Conservation (phyloP, 345 rosid genomes). For the Fremontodendron californicum region DNA sequence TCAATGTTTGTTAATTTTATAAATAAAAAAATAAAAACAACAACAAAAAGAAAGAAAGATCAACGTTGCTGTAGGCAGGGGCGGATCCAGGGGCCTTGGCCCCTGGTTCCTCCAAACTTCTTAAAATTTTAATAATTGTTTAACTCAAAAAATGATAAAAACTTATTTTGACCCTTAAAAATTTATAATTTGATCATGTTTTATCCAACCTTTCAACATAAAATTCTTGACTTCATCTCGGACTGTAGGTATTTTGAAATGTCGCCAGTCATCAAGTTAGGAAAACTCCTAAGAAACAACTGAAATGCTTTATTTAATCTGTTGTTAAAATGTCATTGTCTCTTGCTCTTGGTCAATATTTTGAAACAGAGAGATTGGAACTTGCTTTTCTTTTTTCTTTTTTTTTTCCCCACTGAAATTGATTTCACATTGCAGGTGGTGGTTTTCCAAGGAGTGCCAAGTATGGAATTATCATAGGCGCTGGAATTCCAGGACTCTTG, state of each 20-base stretch:
- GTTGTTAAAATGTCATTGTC: neutral
- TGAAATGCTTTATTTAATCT: neutral
- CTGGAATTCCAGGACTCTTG: conserved; percentile 45
- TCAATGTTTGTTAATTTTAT: too few relatives aligned
- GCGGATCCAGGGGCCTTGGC: too few relatives aligned
- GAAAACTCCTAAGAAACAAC: neutral
- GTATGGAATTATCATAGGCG: conserved; percentile 44
- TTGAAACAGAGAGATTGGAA: neutral
- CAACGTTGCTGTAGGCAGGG: neutral
- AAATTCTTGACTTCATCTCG: too few relatives aligned
- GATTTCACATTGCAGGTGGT: neutral
- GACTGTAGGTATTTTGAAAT: too few relatives aligned
- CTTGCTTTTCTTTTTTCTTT: too few relatives aligned
- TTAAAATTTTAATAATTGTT: too few relatives aligned
- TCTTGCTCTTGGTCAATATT: neutral
- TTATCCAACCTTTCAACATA: too few relatives aligned
- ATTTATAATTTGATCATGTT: too few relatives aligned
- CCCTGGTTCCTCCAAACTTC: too few relatives aligned
- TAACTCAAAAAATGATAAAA: too few relatives aligned
- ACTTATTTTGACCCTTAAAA: too few relatives aligned
- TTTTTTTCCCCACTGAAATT: neutral
- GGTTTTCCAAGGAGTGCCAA: conserved; percentile 43
- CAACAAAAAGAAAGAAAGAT: neutral
- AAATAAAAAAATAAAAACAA: too few relatives aligned
- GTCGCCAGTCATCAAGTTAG: neutral